phyloP scores from a whole-genome alignment of 2,329 filamentous ascomycete species.

The Ilyonectria destructans region DNA sequence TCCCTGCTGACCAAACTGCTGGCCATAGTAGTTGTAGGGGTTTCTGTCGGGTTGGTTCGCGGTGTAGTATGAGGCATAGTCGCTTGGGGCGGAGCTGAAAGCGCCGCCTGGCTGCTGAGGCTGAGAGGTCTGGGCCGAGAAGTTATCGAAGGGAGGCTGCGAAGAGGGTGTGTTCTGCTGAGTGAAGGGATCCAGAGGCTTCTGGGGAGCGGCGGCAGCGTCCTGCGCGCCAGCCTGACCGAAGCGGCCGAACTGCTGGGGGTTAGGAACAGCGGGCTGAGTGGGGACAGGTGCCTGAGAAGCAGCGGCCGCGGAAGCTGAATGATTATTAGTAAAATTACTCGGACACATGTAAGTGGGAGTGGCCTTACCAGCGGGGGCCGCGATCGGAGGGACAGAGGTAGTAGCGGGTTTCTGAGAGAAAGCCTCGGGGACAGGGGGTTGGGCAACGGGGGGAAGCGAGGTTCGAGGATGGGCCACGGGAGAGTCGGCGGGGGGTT shows the following conservation, averaged over 20 bases:
- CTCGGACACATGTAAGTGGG: background rate
- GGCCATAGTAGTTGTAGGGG: conserved; percentile 85
- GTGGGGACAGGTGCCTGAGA: conserved; percentile 44
- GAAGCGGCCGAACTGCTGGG: conserved; percentile 81
- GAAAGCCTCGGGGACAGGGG: conserved; percentile 71
- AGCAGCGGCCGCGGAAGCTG: conserved; percentile 38
- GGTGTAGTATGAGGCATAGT: conserved; percentile 91
- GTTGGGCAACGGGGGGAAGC: conserved; percentile 80
- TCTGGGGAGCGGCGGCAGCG: conserved; percentile 73
- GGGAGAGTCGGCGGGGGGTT: conserved; percentile 94
- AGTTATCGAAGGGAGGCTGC: conserved; percentile 74
- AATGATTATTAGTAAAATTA: conserved; percentile 30
- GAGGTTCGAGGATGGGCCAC: conserved; percentile 88
- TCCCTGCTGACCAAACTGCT: conserved; percentile 72
- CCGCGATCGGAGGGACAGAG: conserved; percentile 56
- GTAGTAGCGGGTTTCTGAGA: conserved; percentile 69
- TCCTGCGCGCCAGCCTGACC: conserved; percentile 76
- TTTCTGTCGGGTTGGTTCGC: conserved; percentile 81
- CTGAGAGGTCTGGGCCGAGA: conserved; percentile 73
- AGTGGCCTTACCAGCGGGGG: conserved; percentile 52
- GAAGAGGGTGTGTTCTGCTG: conserved; percentile 75
- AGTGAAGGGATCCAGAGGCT: conserved; percentile 89
- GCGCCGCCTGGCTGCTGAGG: conserved; percentile 74
- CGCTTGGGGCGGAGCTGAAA: conserved; percentile 82
- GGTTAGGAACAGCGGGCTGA: conserved; percentile 70